Conservation (phyloP, 371 early-diverging fungal genomes). For the Mortierella sp. region DNA sequence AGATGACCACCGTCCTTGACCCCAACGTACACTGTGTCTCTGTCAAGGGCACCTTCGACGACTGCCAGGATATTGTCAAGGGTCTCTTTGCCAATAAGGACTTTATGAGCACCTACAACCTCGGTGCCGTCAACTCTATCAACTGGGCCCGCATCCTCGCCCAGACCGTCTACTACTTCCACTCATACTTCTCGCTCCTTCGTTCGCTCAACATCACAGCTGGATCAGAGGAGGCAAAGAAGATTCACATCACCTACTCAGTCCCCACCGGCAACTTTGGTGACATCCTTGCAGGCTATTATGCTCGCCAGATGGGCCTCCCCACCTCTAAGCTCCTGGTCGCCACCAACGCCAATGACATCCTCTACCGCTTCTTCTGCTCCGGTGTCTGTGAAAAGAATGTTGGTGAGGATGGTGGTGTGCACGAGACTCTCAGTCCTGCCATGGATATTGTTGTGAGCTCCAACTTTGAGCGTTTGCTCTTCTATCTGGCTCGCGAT, state of each 20-base stretch:
- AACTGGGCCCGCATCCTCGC: slow-evolving; percentile 98
- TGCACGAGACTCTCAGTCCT: slow-evolving; percentile 90
- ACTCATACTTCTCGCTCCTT: slow-evolving; percentile 86
- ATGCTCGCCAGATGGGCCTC: slow-evolving; percentile 93
- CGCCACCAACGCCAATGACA: slow-evolving; percentile 98
- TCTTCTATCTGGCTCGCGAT: slow-evolving; percentile 91
- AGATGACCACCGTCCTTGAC: slow-evolving; percentile 97
- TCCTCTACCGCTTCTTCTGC: slow-evolving; percentile 94
- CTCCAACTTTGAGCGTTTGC: slow-evolving; percentile 97
- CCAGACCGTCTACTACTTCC: slow-evolving; percentile 96
- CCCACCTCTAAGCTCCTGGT: slow-evolving; percentile 87
- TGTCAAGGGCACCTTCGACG: slow-evolving; percentile 96
- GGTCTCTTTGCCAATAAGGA: slow-evolving; percentile 84
- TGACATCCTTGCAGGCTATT: slow-evolving; percentile 96
- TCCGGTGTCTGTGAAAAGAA: slow-evolving; percentile 88
- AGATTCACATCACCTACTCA: slow-evolving; percentile 79
- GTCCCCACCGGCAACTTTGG: slow-evolving; percentile 99
- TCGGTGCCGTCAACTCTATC: slow-evolving; percentile 98
- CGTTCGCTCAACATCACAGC: slow-evolving; percentile 70
- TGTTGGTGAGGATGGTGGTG: slow-evolving; percentile 69
- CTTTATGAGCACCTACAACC: slow-evolving; percentile 82
- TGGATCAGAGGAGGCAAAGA: slow-evolving; percentile 63
- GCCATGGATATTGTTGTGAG: slow-evolving; percentile 98
- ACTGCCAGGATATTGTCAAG: slow-evolving; percentile 97
- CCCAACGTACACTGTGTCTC: slow-evolving; percentile 94